phyloP scores from a whole-genome alignment of 2,329 filamentous ascomycete genomes.

The Xylariaceae sp. region DNA sequence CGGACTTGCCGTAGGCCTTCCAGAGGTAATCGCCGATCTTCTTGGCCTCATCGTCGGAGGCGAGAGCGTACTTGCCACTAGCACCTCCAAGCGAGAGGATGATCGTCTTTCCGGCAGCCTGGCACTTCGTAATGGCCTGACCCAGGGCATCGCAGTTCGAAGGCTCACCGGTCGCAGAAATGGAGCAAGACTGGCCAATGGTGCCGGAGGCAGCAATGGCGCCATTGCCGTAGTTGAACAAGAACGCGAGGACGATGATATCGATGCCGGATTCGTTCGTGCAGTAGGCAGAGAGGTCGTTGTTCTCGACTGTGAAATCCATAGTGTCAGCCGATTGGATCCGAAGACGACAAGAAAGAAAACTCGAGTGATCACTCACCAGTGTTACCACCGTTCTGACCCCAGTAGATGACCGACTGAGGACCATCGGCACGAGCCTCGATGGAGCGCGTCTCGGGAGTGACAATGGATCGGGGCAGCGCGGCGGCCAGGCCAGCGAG shows the following conservation, averaged over 20 bases:
- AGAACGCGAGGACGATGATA: constrained; percentile 40
- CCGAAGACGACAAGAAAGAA: not conserved
- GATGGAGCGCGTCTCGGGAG: too few species aligned
- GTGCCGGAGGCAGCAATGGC: constrained; percentile 36
- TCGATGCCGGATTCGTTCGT: constrained; percentile 36
- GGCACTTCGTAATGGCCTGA: constrained; percentile 40
- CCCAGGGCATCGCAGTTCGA: constrained; percentile 37
- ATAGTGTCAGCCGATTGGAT: not conserved
- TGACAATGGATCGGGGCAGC: constrained; percentile 16
- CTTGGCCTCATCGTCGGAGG: constrained; percentile 35
- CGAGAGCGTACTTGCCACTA: constrained; percentile 32
- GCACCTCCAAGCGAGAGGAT: constrained; percentile 43
- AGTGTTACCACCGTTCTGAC: constrained; percentile 31
- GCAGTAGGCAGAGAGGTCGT: constrained; percentile 37
- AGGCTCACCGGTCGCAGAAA: constrained; percentile 32
- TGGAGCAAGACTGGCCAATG: constrained; percentile 37
- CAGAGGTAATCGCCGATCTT: constrained; percentile 41
- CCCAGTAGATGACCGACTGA: constrained; percentile 34
- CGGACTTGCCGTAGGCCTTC: constrained; percentile 40
- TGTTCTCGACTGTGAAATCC: constrained; percentile 29
- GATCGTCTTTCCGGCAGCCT: constrained; percentile 37
- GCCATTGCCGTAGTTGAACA: constrained; percentile 37
- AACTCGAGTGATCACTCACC: constrained; percentile 8
- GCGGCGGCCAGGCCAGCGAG: constrained; percentile 21
- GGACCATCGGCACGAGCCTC: constrained; percentile 18